Base-by-base conservation (phyloP, 371 early-diverging fungal genomes). In the Circinella minor region DNA sequence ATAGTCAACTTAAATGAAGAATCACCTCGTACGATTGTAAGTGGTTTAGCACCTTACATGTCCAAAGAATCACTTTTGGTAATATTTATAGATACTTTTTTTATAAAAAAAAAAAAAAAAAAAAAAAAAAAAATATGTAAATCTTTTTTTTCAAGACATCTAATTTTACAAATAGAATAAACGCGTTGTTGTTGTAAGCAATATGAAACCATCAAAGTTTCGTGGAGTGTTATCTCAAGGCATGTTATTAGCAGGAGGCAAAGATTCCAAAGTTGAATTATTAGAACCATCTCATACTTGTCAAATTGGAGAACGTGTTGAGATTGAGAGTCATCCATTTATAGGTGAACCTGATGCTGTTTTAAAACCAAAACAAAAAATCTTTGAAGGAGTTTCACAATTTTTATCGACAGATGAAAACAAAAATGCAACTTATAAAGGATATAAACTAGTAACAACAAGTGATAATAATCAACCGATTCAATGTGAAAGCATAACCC, bases 11-110 rank as follows among this genome's bases (percentile, higher is more conserved):
- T 86, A n/a, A 89, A 90, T 48, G 90, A 91, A 61, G 87, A 77
- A 27, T 1, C 74, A 2, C 89, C 90, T 27, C 81, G 95, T 18
- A 90, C 89, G 9, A 90, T 95, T 71, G 93, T 94, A 9, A 90
- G 91, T 69, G 95, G 95, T 0, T 79, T 95, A 9, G 93, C 91
- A 14, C 79, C 78, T 47, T 87, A 79, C 72, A 85, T 91, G 68
- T 65, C 89, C 13, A 76, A 71, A 47, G 86, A 85, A 38, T 86
- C 81, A 4, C 75, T 88, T 47, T 71, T 71, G 66, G 81, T 79
- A 71, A 74, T 36, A 75, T 37, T 8, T n/a, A 37, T 36, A 36
- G 20, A 51, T 55, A n/a, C 18, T 18, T 10, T 27, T 69, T 27
- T 2, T 27, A 27, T n/a, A n/a, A n/a, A n/a, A n/a, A n/a, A n/a